A percentile compares a stretch with the other conserved stretches of the same genome.
Evolutionary conservation across 257 asterid species (phyloP).

Genomic region (Lycium ferocissimum): DNA sequence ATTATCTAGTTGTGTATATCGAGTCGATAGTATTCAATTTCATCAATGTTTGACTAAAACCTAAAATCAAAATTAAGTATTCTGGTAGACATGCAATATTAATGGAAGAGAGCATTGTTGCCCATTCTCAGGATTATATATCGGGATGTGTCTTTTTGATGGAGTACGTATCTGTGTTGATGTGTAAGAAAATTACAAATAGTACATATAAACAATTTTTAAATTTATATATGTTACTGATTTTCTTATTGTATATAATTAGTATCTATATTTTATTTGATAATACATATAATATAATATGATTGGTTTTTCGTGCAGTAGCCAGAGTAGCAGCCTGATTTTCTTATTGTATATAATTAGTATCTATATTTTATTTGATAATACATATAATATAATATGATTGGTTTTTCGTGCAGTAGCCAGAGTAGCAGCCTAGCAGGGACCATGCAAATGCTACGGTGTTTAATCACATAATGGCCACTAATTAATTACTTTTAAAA

Average conservation of each 20-base stretch:
- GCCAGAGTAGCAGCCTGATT: no score
- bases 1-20: not conserved
- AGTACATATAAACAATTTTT: not conserved
- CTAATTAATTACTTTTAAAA: not conserved
- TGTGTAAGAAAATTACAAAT: not conserved
- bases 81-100: constrained; percentile 37
- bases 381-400: not conserved
- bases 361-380: not conserved
- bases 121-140: constrained; percentile 60
- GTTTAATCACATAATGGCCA: constrained; percentile 40
- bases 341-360: not conserved
- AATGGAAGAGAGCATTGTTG: constrained; percentile 42
- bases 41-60: constrained; percentile 18
- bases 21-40: not conserved
- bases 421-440: constrained; percentile 26
- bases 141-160: constrained; percentile 52
- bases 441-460: constrained; percentile 38
- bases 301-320: no score
- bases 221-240: not conserved
- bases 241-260: not conserved
- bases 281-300: no score
- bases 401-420: constrained; percentile 3
- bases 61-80: not conserved
- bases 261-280: not conserved
- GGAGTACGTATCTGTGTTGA: constrained; percentile 17